Evolutionary conservation across 257 asterid species (phyloP).

Genomic region (Thymus mandschuricus): DNA sequence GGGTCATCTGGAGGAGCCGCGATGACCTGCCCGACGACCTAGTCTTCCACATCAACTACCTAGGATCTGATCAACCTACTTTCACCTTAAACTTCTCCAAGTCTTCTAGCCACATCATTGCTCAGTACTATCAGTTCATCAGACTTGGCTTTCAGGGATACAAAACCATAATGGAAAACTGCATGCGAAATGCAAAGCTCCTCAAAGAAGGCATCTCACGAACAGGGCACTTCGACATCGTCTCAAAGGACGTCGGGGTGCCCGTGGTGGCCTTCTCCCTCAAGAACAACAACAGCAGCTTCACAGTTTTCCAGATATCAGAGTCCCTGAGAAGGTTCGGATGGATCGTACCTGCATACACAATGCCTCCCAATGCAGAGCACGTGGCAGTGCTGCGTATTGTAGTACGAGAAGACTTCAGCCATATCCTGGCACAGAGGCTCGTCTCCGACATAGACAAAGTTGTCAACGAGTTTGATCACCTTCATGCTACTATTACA

Average conservation of each 20-base stretch:
- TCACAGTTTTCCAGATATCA: conserved; percentile 65
- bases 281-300: conserved; percentile 55
- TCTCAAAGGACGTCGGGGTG: conserved; percentile 73
- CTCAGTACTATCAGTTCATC: conserved; percentile 82
- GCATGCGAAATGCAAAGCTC: conserved; percentile 52
- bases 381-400: conserved; percentile 61
- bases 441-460: conserved; percentile 52
- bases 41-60: conserved; percentile 74
- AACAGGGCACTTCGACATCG: conserved; percentile 54
- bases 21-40: conserved; percentile 74
- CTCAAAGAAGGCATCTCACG: conserved; percentile 56
- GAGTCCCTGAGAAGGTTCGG: conserved; percentile 74
- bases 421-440: conserved; percentile 64
- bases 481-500: conserved; percentile 33
- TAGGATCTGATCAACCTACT: conserved; percentile 85
- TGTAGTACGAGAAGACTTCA: conserved; percentile 74
- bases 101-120: conserved; percentile 72
- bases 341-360: conserved; percentile 85
- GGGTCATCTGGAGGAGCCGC: conserved; percentile 76
- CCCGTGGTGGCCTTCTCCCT: conserved; percentile 74
- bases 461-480: conserved; percentile 59
- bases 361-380: conserved; percentile 78
- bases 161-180: conserved; percentile 65
- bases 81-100: conserved; percentile 83
- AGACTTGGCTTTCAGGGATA: conserved; percentile 82